Conservation (phyloP, 164 flowering plant species). For the Saururus chinensis region DNA sequence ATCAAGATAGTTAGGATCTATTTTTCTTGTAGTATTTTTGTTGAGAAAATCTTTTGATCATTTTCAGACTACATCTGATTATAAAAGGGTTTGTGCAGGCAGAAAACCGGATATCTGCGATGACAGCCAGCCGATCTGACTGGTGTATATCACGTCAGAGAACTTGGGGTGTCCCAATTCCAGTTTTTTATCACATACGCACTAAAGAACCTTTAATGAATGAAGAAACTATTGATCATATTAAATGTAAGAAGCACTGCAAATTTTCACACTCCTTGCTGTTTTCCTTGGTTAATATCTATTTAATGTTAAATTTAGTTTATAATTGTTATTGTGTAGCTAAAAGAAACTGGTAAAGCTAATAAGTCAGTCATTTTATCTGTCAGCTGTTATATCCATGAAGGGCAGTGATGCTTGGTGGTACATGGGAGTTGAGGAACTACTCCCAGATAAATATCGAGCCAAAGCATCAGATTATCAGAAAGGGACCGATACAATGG, state of each 20-base stretch:
- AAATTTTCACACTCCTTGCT: not conserved
- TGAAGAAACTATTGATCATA: conserved; percentile 76
- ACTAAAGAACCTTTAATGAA: conserved; percentile 87
- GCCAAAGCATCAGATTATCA: conserved; percentile 63
- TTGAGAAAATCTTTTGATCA: no score
- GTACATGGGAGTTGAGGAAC: conserved; percentile 79
- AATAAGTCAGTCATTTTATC: not conserved
- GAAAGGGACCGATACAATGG: conserved; percentile 98
- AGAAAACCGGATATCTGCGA: conserved; percentile 77
- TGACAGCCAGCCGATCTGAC: conserved; percentile 93
- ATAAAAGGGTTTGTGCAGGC: conserved; percentile 31
- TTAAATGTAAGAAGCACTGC: conserved; percentile 56
- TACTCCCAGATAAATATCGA: conserved; percentile 82
- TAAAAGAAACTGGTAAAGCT: not conserved
- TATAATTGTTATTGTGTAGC: not conserved
- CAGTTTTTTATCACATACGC: conserved; percentile 79
- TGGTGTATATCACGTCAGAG: conserved; percentile 99
- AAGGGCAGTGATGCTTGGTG: conserved; percentile 99
- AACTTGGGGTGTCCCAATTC: conserved; percentile 99
- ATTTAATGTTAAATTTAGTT: no score
- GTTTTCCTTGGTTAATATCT: not conserved
- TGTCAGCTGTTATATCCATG: conserved; percentile 70
- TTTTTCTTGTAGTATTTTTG: not conserved
- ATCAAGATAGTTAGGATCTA: not conserved
- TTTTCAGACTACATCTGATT: not conserved